Base-by-base conservation (phyloP, 2,329 filamentous ascomycete genomes). In the Fusarium incarnatum region DNA sequence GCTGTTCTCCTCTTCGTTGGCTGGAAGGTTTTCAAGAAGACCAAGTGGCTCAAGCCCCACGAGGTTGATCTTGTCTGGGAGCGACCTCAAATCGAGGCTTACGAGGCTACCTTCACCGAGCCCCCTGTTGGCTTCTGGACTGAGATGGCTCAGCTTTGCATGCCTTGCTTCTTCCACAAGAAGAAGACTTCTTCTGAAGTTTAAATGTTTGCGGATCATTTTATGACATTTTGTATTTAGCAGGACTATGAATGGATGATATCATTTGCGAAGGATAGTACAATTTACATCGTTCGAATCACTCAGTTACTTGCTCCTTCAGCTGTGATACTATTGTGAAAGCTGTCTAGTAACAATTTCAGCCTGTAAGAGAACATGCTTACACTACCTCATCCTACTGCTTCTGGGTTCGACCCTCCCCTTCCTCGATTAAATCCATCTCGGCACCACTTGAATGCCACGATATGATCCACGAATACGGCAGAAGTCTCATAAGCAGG, bases 11-110 rank as follows among this genome's bases (percentile, higher is more conserved):
- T 88, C 34, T 91, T 84, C 72, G 52, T 83, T 16, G 81, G 82
- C 68, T 92, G 88, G 88, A 92, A 92, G 79, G 6, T 91, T 5
- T 16, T 88, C 73, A 87, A 89, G 79, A 82, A 79, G 57, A 91
- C 89, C 5, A 83, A 83, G 61, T 79, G 86, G 32, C 80, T 89
- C 18, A 79, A 79, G 4, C 80, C 88, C 0, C 75, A 81, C 8
- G 85, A 91, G 72, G 83, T 84, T 7, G 88, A 91, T 71, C 81
- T 90, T 10, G 79, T 88, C 44, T 87, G 87, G 88, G 83, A 90
- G 73, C 80, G 83, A 42, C 87, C 86, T 20, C 75, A 81, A 25
- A 87, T 90, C 57, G 88, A 90, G 68, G 82, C 81, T 0, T 89
- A 89, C 61, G 86, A 88, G 75, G 81, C 78, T 5, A 81, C 80